Evolutionary conservation across 2,329 filamentous ascomycete genomes (phyloP), one percentile per base, ranked within the genome.

Genomic region (Alternaria dauci): DNA sequence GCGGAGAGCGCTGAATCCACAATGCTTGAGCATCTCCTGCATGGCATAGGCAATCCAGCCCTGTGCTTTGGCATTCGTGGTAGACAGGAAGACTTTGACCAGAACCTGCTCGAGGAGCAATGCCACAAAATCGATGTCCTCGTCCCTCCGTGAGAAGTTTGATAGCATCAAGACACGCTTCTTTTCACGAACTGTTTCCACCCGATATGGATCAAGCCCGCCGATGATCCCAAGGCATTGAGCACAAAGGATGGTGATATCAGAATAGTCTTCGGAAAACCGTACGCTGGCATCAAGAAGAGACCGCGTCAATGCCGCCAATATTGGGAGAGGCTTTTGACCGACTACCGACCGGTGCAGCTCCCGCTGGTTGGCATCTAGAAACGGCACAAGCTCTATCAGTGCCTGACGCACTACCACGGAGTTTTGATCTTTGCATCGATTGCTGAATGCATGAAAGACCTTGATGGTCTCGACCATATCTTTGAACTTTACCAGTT

Each of bases 1-100:
- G 39, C 84, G 80, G 20, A 83, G 87, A 11, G 85, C 82, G 55
- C 69, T 88, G 71, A 97, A 89, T 28, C 91, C 89, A 71, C 91
- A 92, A 67, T 90, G 88, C 44, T 89, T 89, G 4, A 98, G 85
- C 41, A 98, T 85, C 71, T 96, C 91, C 78, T 99, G 95, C 89
- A 99, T 97, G 2, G 91, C 92, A 78, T 91, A 99, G 1, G 94
- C 94, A 18, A 99, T 84, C 74, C 96, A 97, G 0, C 93, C 94
- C 77, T 98, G 95, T 6, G 93, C 86, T 66, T 88, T 89, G 2
- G 93, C 91, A 75, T 97, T 96, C 0, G 91, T 95, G 1, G 92
- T 91, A 1, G 94, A 96, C 43, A 96, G 83, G 73, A 99, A 99
- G 0, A 94, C 91, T 62, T 94, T 93, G 26, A 98, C 93, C 11